A percentile compares a stretch with the other conserved stretches of the same genome.
These are phyloP conservation scores for Amanita inopinata DNA, from an alignment of 768 basidiomycete genomes.

Conservation along the genomic window DNA sequence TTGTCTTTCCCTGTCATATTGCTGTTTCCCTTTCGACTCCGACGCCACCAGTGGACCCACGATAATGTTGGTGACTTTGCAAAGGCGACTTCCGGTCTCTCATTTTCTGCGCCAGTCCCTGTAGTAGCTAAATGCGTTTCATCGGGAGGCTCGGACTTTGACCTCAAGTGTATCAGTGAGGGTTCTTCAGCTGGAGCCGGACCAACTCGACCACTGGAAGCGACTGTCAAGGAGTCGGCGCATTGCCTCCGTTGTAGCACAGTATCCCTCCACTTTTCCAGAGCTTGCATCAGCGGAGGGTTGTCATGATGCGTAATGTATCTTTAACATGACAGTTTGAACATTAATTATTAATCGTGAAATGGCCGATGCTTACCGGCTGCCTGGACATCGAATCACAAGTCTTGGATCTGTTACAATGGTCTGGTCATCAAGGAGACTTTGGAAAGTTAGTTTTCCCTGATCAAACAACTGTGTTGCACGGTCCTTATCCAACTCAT, in stretches of 20 bases:
- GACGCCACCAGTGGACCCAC: conserved; percentile 84
- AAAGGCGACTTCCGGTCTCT: too few species aligned
- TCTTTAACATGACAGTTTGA: conserved; percentile 23
- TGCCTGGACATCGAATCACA: conserved; percentile 64
- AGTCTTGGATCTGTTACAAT: conserved; percentile 55
- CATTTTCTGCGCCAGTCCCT: conserved; percentile 11
- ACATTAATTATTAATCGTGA: not conserved
- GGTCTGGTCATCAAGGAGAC: conserved; percentile 54
- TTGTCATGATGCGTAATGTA: conserved; percentile 72
- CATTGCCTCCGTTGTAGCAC: conserved; percentile 21
- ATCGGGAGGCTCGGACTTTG: conserved; percentile 32
- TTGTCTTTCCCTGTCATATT: conserved; percentile 17
- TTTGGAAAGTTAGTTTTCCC: conserved; percentile 54
- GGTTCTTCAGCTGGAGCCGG: not conserved
- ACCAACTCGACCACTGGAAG: conserved; percentile 17
- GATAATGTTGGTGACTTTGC: conserved; percentile 46
- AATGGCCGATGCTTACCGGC: conserved; percentile 37
- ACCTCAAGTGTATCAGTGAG: conserved; percentile 18
- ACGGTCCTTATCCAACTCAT: conserved; percentile 39
- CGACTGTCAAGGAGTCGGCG: conserved; percentile 22
- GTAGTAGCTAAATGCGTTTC: conserved; percentile 11
- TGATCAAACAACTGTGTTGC: conserved; percentile 44
- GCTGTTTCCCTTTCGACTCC: conserved; percentile 28
- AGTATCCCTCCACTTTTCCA: conserved; percentile 57
- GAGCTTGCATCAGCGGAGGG: conserved; percentile 66